Percentiles rank a stretch among this genome's conserved stretches.
Conservation (phyloP, 345 rosid genomes). For the Salix exigua region DNA sequence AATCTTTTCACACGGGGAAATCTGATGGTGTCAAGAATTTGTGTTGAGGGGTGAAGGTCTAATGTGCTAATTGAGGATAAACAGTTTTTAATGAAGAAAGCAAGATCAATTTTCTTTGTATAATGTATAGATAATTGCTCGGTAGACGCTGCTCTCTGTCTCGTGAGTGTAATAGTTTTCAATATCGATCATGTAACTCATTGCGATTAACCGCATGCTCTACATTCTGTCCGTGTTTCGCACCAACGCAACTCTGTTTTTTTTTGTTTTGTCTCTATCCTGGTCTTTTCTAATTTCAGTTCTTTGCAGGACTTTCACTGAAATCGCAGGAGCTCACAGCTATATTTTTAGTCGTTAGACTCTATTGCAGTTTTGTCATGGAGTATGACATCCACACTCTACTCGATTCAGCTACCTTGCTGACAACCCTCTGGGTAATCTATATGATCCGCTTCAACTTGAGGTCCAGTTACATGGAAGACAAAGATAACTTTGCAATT, state of each 20-base stretch:
- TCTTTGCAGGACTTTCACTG: slow-evolving; percentile 78
- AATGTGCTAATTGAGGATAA: neutral
- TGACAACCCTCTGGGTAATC: slow-evolving; percentile 94
- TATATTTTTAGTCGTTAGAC: slow-evolving; percentile 78
- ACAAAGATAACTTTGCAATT: slow-evolving; percentile 88
- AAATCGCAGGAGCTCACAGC: slow-evolving; percentile 97
- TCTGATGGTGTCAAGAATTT: neutral
- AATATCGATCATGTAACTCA: neutral
- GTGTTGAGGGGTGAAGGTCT: neutral
- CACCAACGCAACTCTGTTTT: neutral
- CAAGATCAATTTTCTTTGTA: neutral
- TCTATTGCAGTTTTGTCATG: slow-evolving; percentile 96
- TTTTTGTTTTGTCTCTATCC: neutral
- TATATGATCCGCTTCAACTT: slow-evolving; percentile 88
- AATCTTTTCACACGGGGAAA: neutral
- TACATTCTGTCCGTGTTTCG: neutral
- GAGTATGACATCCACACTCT: slow-evolving; percentile 96
- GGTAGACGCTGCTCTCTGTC: neutral
- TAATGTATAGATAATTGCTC: neutral
- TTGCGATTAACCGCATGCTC: neutral
- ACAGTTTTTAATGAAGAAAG: neutral
- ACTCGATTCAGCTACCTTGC: slow-evolving; percentile 86
- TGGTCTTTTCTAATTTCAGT: neutral
- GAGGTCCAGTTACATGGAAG: slow-evolving; percentile 89
- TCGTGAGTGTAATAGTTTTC: neutral